Base-by-base conservation (phyloP, 208 protist species). In the Trypanosoma avium region DNA sequence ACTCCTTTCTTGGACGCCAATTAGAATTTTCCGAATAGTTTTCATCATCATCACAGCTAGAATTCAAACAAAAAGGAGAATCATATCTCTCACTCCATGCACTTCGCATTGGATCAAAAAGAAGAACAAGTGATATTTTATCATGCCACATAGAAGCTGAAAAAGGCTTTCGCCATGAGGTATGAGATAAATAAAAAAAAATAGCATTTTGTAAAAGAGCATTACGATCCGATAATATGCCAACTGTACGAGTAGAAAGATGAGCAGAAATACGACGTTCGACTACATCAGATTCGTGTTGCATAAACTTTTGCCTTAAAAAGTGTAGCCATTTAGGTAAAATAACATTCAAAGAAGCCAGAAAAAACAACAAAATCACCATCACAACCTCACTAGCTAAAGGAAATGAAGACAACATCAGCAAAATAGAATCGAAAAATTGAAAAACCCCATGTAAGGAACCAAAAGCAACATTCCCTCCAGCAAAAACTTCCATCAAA, bases 161-260 rank as follows among this genome's bases (percentile, higher is more conserved):
- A 8, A 81, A 22, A 12, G 79, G 67, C 4, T 60, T 68, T n/a
- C 60, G 26, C 74, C 77, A 82, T 60, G 76, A 73, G n/a, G 57
- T 54, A 49, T 73, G 19, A 19, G 38, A 54, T 4, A 92, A 56
- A 75, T 87, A 89, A 49, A 83, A 67, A 30, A 92, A 69, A 15
- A 92, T 68, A 17, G 82, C 79, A 53, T 92, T 92, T 52, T 89
- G 77, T 52, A 89, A 60, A 19, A 92, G 54, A 29, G 70, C 76
- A 60, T 87, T 86, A 49, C 80, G 67, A 57, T 75, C 65, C 4
- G 38, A 72, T 21, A 81, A n/a, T 13, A 73, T 45, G 24, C 48
- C 49, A 60, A 64, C 45, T 59, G 48, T 56, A 50, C 19, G 4
- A 1, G 54, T 64, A n/a, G 58, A 79, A 4, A 74, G 62, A 45